Evolutionary conservation across 1,284 basidiomycete species (phyloP), one percentile per base, ranked within the genome.

Genomic region (Puccinia horiana): DNA sequence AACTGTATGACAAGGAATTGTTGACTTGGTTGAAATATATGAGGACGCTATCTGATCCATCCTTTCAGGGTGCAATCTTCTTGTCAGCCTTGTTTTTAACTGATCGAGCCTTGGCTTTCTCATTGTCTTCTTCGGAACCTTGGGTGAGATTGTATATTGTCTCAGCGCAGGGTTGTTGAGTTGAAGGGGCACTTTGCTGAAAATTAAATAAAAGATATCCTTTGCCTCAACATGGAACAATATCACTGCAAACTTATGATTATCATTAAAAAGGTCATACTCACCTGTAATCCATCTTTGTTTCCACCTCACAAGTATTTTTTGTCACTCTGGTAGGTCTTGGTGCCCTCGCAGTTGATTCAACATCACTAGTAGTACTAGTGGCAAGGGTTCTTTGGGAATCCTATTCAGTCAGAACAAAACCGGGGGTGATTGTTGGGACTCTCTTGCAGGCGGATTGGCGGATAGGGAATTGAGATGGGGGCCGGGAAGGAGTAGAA

Each of bases 121-220:
- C 35, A n/a, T 63, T 63, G 14, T 63, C 61, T 37, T 26, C 26
- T 5, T 63, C 61, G 5, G 61, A 63, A 23, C 32, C 61, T 63
- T 63, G 61, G 8, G 29, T 35, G 14, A 63, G 6, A 26, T 63
- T 63, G 61, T 63, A 63, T 32, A 35, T 63, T 58, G 20, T 8
- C 23, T 58, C 9, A 58, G 20, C 29, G 56, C n/a, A 9, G 8
- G 23, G 9, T 23, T 58, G 23, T 58, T 58, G 56, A 58, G 9
- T 58, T 23, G n/a, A 58, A 58, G 56, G 8, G 29, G n/a, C n/a
- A n/a, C 23, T 58, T 29, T 58, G 29, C 56, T 29, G n/a, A 58
- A 58, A 58, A 58, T 58, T 11, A 58, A 58, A 58, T n/a, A 23
- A 58, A n/a, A 58, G n/a, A 58, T n/a, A 58, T n/a, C n/a, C n/a